Evolutionary conservation across 1,284 basidiomycete genomes (phyloP), one percentile per base, ranked within the genome.

Genomic region (Cryptococcus sp.): DNA sequence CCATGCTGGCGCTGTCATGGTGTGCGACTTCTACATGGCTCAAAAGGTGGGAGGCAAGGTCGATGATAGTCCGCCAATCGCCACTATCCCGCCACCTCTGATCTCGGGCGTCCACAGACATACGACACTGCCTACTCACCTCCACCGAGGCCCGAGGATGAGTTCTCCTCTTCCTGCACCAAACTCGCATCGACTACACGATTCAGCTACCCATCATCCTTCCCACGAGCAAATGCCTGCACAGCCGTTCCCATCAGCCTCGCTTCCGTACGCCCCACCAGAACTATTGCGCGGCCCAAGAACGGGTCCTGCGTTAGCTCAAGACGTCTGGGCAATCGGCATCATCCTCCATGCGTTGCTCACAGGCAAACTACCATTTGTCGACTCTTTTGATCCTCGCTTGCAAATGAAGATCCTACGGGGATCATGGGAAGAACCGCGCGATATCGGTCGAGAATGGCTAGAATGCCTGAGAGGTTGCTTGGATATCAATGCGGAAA

Each of bases 311-410:
- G 73, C 68, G 0, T 66, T 78, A 15, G 85, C 88, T 0, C 90
- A 92, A 72, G 93, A 97, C 66, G 87, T 96, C 38, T 97, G 93
- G 93, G 93, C 93, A 0, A 79, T 95, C 1, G 93, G 93, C 0
- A 87, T 93, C 52, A 84, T 95, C 66, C 84, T 96, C 0, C 91
- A 92, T 69, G 86, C 88, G 4, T 82, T 96, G 3, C 82, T 96
- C 30, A 87, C 86, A 0, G 91, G 91, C 2, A 81, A 82, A 30
- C 80, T 96, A 3, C 93, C 93, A 0, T 96, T 96, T 73, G 80
- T 75, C 30, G 93, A 97, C 76, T 80, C 87, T 0, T 97, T 91
- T 71, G 93, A 96, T 73, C 92, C 91, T 0, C 81, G 93, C 48
- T 78, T 96, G 61, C 88, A 91, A 62, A 88, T 92, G 84, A 94